Conservation (phyloP, 257 asterid genomes). For the Penstemon newberryi region DNA sequence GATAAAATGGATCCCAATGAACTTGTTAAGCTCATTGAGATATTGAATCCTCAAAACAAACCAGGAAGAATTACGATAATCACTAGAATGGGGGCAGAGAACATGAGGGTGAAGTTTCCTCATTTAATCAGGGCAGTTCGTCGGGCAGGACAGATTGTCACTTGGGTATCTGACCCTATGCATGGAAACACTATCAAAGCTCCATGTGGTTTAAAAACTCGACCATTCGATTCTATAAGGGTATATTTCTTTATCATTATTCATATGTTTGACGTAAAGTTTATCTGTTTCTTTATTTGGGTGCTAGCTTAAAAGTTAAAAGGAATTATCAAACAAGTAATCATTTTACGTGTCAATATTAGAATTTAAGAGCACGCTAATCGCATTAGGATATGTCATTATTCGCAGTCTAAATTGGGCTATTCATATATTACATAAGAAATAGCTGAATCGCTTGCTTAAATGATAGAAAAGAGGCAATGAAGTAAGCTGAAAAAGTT, state of each 20-base stretch:
- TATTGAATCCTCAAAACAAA: constrained; percentile 69
- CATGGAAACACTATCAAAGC: constrained; percentile 91
- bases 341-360: background rate
- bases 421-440: background rate
- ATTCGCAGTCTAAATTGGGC: background rate
- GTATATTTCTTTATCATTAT: constrained; percentile 36
- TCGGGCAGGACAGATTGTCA: constrained; percentile 75
- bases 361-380: background rate
- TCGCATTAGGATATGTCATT: background rate
- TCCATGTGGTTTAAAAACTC: constrained; percentile 85
- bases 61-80: constrained; percentile 79
- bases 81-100: constrained; percentile 90
- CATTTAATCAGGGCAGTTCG: constrained; percentile 79
- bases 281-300: constrained; percentile 5
- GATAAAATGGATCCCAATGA: constrained; percentile 81
- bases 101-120: constrained; percentile 90
- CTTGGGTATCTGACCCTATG: constrained; percentile 94
- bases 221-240: constrained; percentile 82
- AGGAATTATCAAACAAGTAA: background rate
- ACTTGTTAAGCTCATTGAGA: constrained; percentile 73
- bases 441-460: no score
- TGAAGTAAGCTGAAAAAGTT: no score
- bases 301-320: background rate
- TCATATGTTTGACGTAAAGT: background rate
- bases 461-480: no score